Base-by-base conservation (phyloP, 371 early-diverging fungal genomes). In the Catenaria anguillulae region DNA sequence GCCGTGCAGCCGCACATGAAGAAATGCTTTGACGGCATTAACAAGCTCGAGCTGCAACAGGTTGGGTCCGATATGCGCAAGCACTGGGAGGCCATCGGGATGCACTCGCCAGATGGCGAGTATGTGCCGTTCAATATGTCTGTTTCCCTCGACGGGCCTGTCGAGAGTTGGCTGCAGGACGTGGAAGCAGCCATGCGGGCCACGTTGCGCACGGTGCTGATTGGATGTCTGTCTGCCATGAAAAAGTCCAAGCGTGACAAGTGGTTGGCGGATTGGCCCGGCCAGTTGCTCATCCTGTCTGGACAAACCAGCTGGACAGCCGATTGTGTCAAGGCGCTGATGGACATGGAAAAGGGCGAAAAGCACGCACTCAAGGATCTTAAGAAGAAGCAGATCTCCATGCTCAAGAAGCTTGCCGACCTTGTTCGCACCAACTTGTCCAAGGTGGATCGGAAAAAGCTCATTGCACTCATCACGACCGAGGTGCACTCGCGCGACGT, bases 401-500 rank as follows among this genome's bases (percentile, higher is more conserved):
- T 66, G n/a, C 61, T 79, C 42, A 79, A 77, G 64, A 78, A 78
- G 63, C 60, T 75, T 4, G 74, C 76, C 21, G 79, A 78, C 58
- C 62, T 79, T 4, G 77, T 77, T 21, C 63, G 70, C 21, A 61
- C 60, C n/a, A 74, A 75, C 8, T 48, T 79, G 21, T 72, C 62
- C 66, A 74, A 77, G 43, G 71, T 75, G 26, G 79, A 79, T 33
- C 62, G 77, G 21, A 73, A 75, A 43, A 79, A 79, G 65, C 69
- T 78, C 31, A 72, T 77, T 48, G 73, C 77, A 17, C 63, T 80
- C 34, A 73, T 77, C 26, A 80, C 76, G 13, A 65, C 76, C 34
- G 80, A 80, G 62, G 76, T 80, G 17, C 80, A 80, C 62, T 73
- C 76, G 26, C 70, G 79, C 4, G 80, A 80, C 61, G 80, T 80